Percentiles rank a stretch among this genome's conserved stretches.
Conservation (phyloP, 129 eudicot species). For the Cynara cardunculus region DNA sequence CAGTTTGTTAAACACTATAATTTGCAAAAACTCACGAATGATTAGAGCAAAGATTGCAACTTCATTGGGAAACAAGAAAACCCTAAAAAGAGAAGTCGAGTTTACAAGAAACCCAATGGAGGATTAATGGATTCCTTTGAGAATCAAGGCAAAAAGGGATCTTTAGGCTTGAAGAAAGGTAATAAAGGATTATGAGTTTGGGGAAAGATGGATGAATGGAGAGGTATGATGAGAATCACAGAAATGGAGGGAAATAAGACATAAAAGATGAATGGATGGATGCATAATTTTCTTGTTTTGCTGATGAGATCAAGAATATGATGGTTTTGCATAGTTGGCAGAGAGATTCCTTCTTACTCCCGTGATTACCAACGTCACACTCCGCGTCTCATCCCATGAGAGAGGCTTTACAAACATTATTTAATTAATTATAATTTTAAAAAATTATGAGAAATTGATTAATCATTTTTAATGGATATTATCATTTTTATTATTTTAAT, state of each 20-base stretch:
- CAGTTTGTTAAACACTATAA: background rate
- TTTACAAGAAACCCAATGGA: background rate
- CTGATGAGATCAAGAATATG: background rate
- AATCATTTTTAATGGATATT: no score
- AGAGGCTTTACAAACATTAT: no score
- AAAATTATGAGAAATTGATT: no score
- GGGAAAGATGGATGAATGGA: background rate
- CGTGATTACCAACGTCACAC: slow-evolving; percentile 27
- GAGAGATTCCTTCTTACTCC: slow-evolving; percentile 23
- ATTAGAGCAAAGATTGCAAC: background rate
- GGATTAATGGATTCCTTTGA: background rate
- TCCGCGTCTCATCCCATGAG: slow-evolving; percentile 7
- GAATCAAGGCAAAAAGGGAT: background rate
- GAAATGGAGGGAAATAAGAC: slow-evolving; percentile 32
- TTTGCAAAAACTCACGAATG: background rate
- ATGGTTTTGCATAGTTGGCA: slow-evolving; percentile 18
- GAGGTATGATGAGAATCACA: slow-evolving; percentile 25
- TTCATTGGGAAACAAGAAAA: slow-evolving; percentile 2
- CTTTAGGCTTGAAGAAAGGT: background rate
- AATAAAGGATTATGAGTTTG: background rate
- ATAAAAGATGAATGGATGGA: slow-evolving; percentile 15
- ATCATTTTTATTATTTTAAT: no score
- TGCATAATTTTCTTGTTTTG: slow-evolving; percentile 17
- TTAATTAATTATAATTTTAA: no score
- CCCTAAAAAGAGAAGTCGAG: slow-evolving; percentile 10